These are phyloP conservation scores for Globisporangium cystogenes DNA, from an alignment of 352 stramenopile species.

Conservation along the genomic window DNA sequence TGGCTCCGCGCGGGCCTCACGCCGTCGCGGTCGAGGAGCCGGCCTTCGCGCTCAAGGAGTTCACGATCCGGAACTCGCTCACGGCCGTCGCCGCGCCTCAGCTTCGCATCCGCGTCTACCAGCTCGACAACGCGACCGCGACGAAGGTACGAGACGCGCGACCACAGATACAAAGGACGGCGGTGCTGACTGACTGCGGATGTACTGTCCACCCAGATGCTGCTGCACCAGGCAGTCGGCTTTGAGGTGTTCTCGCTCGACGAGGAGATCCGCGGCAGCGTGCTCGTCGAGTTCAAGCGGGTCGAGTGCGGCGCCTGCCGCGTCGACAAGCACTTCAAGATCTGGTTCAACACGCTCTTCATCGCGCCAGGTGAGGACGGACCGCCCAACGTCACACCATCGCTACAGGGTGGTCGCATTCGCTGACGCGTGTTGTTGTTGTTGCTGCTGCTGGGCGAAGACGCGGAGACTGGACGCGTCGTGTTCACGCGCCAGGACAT, in stretches of 20 bases:
- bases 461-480: constrained; percentile 27
- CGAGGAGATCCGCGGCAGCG: constrained; percentile 36
- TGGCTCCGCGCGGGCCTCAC: background rate
- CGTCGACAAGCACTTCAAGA: constrained; percentile 57
- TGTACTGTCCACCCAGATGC: constrained; percentile 1
- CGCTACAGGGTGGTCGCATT: too few species aligned
- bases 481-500: constrained; percentile 43
- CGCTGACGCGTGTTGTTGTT: too few species aligned
- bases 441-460: too few species aligned
- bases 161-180: background rate
- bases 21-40: constrained; percentile 3
- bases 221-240: constrained; percentile 47
- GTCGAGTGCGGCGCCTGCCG: constrained; percentile 30
- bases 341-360: constrained; percentile 72
- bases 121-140: constrained; percentile 18
- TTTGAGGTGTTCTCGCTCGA: constrained; percentile 42
- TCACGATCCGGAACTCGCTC: constrained; percentile 11
- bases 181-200: too few species aligned
- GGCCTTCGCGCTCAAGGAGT: constrained; percentile 2
- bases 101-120: constrained; percentile 46
- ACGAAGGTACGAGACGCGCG: constrained; percentile 16
- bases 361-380: constrained; percentile 23
- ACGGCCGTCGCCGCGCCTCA: constrained; percentile 10
- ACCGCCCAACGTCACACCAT: too few species aligned
- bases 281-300: constrained; percentile 57